These are phyloP conservation scores for Vickermania spadyakhi DNA, from an alignment of 208 protist species.

Conservation along the genomic window DNA sequence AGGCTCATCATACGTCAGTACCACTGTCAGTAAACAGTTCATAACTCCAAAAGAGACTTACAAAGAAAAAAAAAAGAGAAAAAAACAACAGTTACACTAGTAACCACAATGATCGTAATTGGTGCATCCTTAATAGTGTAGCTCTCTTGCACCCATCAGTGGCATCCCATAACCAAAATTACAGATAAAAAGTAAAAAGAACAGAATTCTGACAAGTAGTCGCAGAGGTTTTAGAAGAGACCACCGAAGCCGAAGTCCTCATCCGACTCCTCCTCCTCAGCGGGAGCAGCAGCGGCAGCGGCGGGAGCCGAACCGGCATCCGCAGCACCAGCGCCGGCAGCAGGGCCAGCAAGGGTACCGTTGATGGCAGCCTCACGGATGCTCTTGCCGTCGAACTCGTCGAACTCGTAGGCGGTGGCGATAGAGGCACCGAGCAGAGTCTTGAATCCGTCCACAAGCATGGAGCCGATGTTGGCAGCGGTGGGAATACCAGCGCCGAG, in stretches of 20 bases:
- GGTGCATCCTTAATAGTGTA: no score
- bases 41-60: neutral
- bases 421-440: conserved; percentile 94
- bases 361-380: conserved; percentile 87
- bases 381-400: conserved; percentile 68
- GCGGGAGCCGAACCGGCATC: conserved; percentile 27
- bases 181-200: neutral
- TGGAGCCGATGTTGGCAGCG: conserved; percentile 92
- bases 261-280: conserved; percentile 73
- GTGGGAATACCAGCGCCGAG: conserved; percentile 95
- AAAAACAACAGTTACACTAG: neutral
- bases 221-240: conserved; percentile 50
- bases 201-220: neutral
- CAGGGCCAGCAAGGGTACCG: conserved; percentile 68
- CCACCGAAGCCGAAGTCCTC: conserved; percentile 79
- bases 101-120: neutral
- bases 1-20: conserved; percentile 84
- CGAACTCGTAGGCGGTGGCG: conserved; percentile 91
- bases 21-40: conserved; percentile 27
- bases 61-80: neutral
- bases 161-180: neutral
- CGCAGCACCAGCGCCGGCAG: conserved; percentile 47
- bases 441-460: conserved; percentile 96
- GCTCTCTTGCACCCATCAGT: no score
- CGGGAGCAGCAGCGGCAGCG: conserved; percentile 28